A percentile compares a stretch with the other conserved stretches of the same genome.
phyloP scores from a whole-genome alignment of 2,329 filamentous ascomycete genomes.

The Penicillium sp. region DNA sequence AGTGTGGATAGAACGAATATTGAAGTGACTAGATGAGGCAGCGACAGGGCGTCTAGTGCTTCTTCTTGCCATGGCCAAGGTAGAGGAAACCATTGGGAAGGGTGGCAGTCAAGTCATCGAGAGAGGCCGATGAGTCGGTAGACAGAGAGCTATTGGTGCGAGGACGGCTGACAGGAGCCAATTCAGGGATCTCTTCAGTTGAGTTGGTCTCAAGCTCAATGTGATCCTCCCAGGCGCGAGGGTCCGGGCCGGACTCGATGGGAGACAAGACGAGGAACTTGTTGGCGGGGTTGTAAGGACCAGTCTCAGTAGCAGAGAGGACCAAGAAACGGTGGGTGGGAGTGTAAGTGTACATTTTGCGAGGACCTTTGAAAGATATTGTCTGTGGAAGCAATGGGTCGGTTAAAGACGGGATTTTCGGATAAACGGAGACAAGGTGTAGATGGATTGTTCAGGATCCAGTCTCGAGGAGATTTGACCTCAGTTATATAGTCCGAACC shows the following conservation, averaged over 20 bases:
- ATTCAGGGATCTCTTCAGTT: conserved; percentile 12
- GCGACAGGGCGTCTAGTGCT: conserved; percentile 12
- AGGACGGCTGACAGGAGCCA: conserved; percentile 11
- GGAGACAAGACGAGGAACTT: conserved; percentile 33
- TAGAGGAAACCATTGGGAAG: conserved; percentile 30
- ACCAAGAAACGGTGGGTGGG: conserved; percentile 34
- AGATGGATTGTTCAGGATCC: background rate
- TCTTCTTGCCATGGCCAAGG: conserved; percentile 26
- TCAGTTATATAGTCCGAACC: conserved; percentile 31
- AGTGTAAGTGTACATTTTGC: conserved; percentile 34
- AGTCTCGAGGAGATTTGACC: conserved; percentile 16
- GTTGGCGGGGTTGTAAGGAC: conserved; percentile 20
- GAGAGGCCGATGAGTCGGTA: conserved; percentile 17
- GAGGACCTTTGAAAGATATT: background rate
- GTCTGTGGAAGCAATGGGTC: conserved; percentile 2
- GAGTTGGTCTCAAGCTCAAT: conserved; percentile 13
- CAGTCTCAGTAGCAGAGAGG: conserved; percentile 23
- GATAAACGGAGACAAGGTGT: background rate
- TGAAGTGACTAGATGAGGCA: background rate
- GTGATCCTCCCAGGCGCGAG: conserved; percentile 22
- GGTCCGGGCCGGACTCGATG: conserved; percentile 30
- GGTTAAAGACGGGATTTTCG: conserved; percentile 6
- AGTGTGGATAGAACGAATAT: conserved; percentile 2
- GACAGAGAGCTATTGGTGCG: conserved; percentile 33
- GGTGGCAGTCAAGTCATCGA: conserved; percentile 13